Evolutionary conservation across 441 rosid species (phyloP).

Genomic region (Bruguiera hainesii): DNA sequence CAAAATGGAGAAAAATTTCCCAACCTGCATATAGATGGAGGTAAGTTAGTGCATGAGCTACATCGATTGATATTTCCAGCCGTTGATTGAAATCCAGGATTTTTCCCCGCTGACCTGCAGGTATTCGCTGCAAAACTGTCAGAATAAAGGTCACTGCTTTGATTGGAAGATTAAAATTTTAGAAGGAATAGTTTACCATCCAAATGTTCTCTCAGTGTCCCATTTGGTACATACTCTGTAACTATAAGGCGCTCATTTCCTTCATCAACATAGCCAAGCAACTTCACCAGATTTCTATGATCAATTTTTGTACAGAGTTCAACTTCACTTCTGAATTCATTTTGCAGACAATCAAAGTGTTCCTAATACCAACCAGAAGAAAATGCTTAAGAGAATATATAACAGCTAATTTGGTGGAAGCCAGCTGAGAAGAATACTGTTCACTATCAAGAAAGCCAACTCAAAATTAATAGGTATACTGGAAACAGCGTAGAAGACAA

Average conservation of each 20-base stretch:
- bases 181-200: conserved; percentile 61
- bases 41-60: conserved; percentile 92
- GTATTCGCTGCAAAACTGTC: conserved; percentile 14
- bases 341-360: conserved; percentile 53
- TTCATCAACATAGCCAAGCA: conserved; percentile 80
- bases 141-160: conserved; percentile 6
- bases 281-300: conserved; percentile 81
- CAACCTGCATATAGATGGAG: conserved; percentile 92
- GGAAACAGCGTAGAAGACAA: not conserved
- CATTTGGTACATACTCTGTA: conserved; percentile 87
- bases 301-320: conserved; percentile 90
- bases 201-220: conserved; percentile 91
- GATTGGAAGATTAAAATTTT: not conserved
- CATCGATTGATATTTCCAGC: conserved; percentile 84
- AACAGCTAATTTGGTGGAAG: conserved; percentile 11
- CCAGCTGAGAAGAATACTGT: conserved; percentile 2
- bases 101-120: conserved; percentile 62
- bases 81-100: conserved; percentile 85
- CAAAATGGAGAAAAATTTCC: conserved; percentile 9
- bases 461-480: not conserved
- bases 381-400: conserved; percentile 11
- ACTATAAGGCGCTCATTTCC: conserved; percentile 88
- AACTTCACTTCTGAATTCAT: conserved; percentile 91
- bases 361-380: conserved; percentile 46
- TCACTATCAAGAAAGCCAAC: not conserved